These are phyloP conservation scores for Lachancea dasiensis DNA, from an alignment of 805 yeast genomes.

Conservation along the genomic window DNA sequence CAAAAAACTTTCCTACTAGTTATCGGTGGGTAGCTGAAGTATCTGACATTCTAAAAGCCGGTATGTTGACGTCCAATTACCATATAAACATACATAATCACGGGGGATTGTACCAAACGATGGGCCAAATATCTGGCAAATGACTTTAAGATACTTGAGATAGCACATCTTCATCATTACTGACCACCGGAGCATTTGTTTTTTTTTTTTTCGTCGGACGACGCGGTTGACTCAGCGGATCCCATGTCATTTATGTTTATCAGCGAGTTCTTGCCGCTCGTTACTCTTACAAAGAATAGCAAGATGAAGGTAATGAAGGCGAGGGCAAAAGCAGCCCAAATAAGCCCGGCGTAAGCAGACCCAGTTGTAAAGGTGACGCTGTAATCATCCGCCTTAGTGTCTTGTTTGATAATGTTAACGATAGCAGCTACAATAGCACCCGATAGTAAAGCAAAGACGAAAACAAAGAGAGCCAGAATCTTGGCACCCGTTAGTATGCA, in stretches of 20 bases:
- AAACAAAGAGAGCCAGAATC: slow-evolving; percentile 12
- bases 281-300: slow-evolving; percentile 6
- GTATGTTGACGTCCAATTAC: not conserved
- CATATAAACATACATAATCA: not conserved
- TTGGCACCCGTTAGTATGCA: slow-evolving; percentile 1
- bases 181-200: not conserved
- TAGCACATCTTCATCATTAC: not conserved
- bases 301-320: slow-evolving; percentile 19
- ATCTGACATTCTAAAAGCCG: too few relatives aligned
- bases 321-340: slow-evolving; percentile 29
- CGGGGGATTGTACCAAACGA: not conserved
- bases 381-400: slow-evolving; percentile 28
- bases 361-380: slow-evolving; percentile 24
- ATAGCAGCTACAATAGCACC: slow-evolving; percentile 27
- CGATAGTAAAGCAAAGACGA: slow-evolving; percentile 26
- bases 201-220: slow-evolving; percentile 8
- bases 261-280: not conserved
- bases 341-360: slow-evolving; percentile 24
- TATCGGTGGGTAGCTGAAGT: too few relatives aligned
- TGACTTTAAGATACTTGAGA: slow-evolving; percentile 2
- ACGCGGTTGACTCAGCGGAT: slow-evolving; percentile 5
- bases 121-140: too few relatives aligned
- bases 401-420: slow-evolving; percentile 27
- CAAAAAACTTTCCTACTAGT: too few relatives aligned
- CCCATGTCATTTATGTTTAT: not conserved